phyloP scores from a whole-genome alignment of 257 asterid genomes.

The Gentiana dahurica region DNA sequence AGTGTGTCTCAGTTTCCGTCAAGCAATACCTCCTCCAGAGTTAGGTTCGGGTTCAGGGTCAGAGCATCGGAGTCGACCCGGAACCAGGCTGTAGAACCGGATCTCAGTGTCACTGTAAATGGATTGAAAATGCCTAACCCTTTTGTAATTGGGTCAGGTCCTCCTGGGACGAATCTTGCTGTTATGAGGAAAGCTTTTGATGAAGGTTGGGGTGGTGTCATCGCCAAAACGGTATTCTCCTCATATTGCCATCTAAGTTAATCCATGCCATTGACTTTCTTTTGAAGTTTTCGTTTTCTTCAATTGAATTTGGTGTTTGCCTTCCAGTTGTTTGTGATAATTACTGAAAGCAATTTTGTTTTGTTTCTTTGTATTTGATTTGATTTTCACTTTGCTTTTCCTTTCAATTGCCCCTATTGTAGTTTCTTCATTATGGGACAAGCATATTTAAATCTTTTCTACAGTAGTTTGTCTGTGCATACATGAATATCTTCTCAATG shows the following conservation, averaged over 20 bases:
- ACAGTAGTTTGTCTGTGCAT: no score
- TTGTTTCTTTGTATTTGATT: not conserved
- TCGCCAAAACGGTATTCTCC: constrained; percentile 81
- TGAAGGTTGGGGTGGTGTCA: constrained; percentile 99
- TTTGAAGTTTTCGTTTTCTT: not conserved
- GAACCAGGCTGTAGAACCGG: constrained; percentile 45
- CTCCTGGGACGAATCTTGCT: constrained; percentile 90
- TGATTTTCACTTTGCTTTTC: no score
- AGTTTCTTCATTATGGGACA: no score
- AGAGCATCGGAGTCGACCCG: constrained; percentile 20
- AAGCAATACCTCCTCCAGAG: constrained; percentile 16
- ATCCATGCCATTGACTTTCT: not conserved
- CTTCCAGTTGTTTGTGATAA: no score
- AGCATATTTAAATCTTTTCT: no score
- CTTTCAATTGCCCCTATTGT: no score
- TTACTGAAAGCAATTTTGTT: not conserved
- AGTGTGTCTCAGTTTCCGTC: constrained; percentile 20
- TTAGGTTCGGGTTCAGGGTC: constrained; percentile 32
- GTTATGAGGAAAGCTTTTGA: constrained; percentile 96
- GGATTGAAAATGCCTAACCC: constrained; percentile 96
- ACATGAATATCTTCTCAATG: no score
- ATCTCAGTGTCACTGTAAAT: constrained; percentile 82
- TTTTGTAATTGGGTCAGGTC: constrained; percentile 94
- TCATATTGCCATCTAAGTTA: not conserved
- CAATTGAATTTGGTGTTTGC: not conserved